These are phyloP conservation scores for Urostyla sp. DNA, from an alignment of 73 alveolate species.

Conservation along the genomic window DNA sequence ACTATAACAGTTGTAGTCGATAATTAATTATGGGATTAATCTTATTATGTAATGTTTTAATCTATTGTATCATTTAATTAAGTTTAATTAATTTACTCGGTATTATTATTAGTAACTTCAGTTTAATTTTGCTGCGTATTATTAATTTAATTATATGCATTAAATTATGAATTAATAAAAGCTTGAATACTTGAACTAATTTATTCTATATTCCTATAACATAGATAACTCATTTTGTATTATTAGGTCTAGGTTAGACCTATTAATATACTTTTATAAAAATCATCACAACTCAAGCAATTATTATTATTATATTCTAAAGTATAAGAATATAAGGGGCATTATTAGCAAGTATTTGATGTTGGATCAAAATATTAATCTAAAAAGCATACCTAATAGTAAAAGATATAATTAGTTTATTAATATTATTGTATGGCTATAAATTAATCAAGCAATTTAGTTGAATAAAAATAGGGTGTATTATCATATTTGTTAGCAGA, in stretches of 20 bases:
- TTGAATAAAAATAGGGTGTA: background rate
- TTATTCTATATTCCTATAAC: background rate
- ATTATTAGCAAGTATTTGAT: background rate
- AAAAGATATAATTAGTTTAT: background rate
- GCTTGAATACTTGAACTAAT: background rate
- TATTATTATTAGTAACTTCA: background rate
- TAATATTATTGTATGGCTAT: background rate
- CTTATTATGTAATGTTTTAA: background rate
- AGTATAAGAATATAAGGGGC: background rate
- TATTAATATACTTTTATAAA: background rate
- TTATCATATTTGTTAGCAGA: background rate
- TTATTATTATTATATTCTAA: background rate
- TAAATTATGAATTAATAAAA: background rate
- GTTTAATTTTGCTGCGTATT: background rate
- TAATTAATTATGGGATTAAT: background rate
- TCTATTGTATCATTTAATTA: too few relatives aligned
- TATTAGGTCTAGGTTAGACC: background rate
- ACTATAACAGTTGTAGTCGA: too few relatives aligned
- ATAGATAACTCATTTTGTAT: background rate
- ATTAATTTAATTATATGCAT: background rate
- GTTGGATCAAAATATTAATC: background rate
- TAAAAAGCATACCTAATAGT: constrained; percentile 3
- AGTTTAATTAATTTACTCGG: too few relatives aligned
- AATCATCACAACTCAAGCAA: background rate
- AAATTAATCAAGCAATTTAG: background rate